Percentiles rank a stretch among this genome's conserved stretches.
phyloP scores from a whole-genome alignment of 2,329 filamentous ascomycete genomes.

The Fusarium secorum region DNA sequence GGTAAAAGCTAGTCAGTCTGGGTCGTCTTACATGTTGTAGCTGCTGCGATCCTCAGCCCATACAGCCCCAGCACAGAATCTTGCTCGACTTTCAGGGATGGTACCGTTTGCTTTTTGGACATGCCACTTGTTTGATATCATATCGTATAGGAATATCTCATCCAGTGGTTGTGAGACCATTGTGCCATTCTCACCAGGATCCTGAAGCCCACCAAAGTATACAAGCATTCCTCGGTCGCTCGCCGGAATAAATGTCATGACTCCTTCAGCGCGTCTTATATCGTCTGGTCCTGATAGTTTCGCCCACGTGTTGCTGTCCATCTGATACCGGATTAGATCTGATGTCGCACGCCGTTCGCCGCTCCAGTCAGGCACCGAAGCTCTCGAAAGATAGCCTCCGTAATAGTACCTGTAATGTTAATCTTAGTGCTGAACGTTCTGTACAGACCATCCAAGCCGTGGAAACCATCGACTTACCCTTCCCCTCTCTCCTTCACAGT shows the following conservation, averaged over 20 bases:
- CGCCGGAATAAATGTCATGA: not conserved
- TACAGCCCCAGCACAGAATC: not conserved
- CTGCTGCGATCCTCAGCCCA: not conserved
- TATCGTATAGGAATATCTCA: not conserved
- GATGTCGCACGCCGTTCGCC: not conserved
- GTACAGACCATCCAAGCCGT: not conserved
- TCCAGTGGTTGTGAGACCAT: not conserved
- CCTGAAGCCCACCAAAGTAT: not conserved
- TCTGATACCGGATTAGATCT: not conserved
- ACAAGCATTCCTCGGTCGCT: not conserved
- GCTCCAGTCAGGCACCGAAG: not conserved
- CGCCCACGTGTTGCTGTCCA: not conserved
- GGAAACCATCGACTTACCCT: not conserved
- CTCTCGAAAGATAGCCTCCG: not conserved
- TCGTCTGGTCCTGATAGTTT: not conserved
- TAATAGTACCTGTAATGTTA: not conserved
- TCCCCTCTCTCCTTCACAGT: not conserved
- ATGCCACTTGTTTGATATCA: slow-evolving; percentile 1
- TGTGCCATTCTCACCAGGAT: not conserved
- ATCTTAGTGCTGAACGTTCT: not conserved
- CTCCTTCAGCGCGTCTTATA: not conserved
- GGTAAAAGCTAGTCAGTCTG: rapidly evolving
- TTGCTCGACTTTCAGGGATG: not conserved
- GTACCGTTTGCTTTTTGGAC: not conserved
- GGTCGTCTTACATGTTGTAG: not conserved